Evolutionary conservation across 352 stramenopile species (phyloP), one percentile per base, ranked within the genome.

Genomic region (Pythium scleroteichum): DNA sequence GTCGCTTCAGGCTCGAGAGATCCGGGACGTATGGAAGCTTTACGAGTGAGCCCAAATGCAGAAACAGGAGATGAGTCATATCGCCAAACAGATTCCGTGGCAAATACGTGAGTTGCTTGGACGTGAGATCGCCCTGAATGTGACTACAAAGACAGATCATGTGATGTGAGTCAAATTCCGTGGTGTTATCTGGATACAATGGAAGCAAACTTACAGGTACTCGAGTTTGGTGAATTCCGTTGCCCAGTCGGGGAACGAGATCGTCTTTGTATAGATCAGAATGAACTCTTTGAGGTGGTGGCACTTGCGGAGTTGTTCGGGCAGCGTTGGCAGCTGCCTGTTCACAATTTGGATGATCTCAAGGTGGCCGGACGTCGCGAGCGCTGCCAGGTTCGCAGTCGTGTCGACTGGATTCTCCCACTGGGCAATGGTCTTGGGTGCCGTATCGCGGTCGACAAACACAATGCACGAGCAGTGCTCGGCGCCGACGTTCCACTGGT

Each of bases 311-410:
- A 74, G 53, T 22, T 62, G 32, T 1, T 42, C 45, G 3, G 62
- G 62, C 3, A 71, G 39, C 17, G 32, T 29, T 7, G 58, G 48
- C 3, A 74, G 22, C 13, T 56, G 41, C 29, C 57, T 26, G 35
- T 74, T 74, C 20, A 71, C 68, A 49, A 74, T 71, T 44, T 74
- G 57, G 10, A 71, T 29, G 35, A 65, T 65, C 14, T 59, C 24
- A 4, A 71, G 46, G 23, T 71, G 14, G 8, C 67, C 67, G 12
- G 52, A 47, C 32, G 27, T 7, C 20, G 67, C 67, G 8, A 71
- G 29, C 1, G 26, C 49, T 2, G 42, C 53, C 9, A 74, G 57
- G 4, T 64, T 53, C 13, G 20, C 57, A 0, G 57, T 57, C 5
- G 49, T 60, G 22, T 74, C 67, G 8, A 42, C n/a, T 2, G 67